These are phyloP conservation scores for Furcasterigmium sp. DNA, from an alignment of 2,329 filamentous ascomycete species.

Conservation along the genomic window DNA sequence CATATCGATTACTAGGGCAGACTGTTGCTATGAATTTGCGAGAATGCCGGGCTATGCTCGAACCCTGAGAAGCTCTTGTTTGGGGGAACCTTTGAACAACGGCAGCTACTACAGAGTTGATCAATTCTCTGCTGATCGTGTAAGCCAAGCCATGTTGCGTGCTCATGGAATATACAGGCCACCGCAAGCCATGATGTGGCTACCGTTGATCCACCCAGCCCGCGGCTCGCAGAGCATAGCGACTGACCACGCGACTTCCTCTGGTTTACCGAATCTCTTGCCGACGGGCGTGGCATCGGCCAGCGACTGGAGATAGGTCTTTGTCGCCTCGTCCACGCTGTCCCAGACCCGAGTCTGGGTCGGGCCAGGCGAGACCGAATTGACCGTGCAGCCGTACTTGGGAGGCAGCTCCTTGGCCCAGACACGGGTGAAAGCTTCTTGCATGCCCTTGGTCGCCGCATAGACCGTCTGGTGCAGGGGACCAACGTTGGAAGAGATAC, in stretches of 20 bases:
- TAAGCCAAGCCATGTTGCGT: too few relatives aligned
- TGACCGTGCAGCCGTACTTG: slow-evolving; percentile 40
- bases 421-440: slow-evolving; percentile 37
- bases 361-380: slow-evolving; percentile 36
- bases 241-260: slow-evolving; percentile 42
- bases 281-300: slow-evolving; percentile 37
- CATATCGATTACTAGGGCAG: too few relatives aligned
- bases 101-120: too few relatives aligned
- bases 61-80: too few relatives aligned
- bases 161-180: too few relatives aligned
- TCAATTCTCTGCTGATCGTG: too few relatives aligned
- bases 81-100: too few relatives aligned
- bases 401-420: slow-evolving; percentile 39
- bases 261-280: slow-evolving; percentile 32
- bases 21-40: too few relatives aligned
- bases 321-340: slow-evolving; percentile 26
- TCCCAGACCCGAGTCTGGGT: slow-evolving; percentile 32
- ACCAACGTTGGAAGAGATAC: slow-evolving; percentile 25
- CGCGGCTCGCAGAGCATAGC: slow-evolving; percentile 37
- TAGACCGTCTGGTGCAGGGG: slow-evolving; percentile 39
- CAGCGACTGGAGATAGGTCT: slow-evolving; percentile 32
- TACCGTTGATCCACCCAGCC: slow-evolving; percentile 44
- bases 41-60: too few relatives aligned
- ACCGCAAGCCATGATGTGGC: too few relatives aligned
- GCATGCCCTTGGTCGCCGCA: slow-evolving; percentile 43